Evolutionary conservation across 192 early-diverging fungal species (phyloP).

Genomic region (Podila verticillata): DNA sequence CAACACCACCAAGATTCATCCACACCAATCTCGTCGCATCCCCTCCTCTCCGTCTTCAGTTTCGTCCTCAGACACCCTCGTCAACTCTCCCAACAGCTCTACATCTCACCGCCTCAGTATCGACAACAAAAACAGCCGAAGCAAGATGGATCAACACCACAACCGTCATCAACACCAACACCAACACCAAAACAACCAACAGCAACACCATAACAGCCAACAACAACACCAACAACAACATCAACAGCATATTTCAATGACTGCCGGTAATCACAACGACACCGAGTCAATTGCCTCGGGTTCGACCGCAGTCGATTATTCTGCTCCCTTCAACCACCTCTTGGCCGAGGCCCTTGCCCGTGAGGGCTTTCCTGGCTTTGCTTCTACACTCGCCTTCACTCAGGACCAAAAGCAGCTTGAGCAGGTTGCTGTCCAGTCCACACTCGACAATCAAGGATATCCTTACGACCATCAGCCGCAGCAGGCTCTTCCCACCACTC

Average conservation of each 20-base stretch:
- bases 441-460: constrained; percentile 24
- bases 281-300: constrained; percentile 31
- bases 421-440: constrained; percentile 28
- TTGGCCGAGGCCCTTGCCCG: constrained; percentile 34
- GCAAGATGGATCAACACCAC: constrained; percentile 5
- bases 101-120: background rate
- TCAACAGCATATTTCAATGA: constrained; percentile 3
- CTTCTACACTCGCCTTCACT: constrained; percentile 22
- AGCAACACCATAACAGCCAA: background rate
- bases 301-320: constrained; percentile 29
- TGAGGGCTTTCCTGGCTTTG: constrained; percentile 39
- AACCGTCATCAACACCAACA: constrained; percentile 7
- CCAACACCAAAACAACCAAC: constrained; percentile 4
- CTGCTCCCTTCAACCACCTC: constrained; percentile 21
- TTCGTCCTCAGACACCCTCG: constrained; percentile 14
- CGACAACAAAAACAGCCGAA: constrained; percentile 1
- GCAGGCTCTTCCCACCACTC: background rate
- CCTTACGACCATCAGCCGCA: constrained; percentile 10
- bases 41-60: constrained; percentile 6
- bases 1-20: constrained; percentile 1
- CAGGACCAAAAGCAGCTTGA: constrained; percentile 46
- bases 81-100: background rate
- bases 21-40: background rate
- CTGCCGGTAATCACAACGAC: background rate
- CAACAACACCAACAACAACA: constrained; percentile 11